These are phyloP conservation scores for Talaromyces sp. DNA, from an alignment of 2,329 filamentous ascomycete species.

Conservation along the genomic window DNA sequence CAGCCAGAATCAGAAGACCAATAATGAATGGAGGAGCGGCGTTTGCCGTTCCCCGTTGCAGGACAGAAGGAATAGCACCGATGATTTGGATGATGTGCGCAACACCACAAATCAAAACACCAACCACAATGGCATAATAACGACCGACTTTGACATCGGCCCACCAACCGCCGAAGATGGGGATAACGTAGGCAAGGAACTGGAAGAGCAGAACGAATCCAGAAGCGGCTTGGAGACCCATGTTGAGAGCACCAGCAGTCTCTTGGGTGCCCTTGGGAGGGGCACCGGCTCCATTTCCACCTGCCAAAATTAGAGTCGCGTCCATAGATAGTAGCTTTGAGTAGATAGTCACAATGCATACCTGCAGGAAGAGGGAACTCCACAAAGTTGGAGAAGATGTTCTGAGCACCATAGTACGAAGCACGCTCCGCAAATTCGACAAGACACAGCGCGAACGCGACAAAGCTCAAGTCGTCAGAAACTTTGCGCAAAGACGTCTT, in stretches of 20 bases:
- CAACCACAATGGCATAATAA: conserved; percentile 67
- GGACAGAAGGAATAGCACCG: conserved; percentile 40
- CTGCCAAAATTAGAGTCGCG: conserved; percentile 27
- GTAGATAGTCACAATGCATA: conserved; percentile 1
- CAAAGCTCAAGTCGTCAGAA: conserved; percentile 54
- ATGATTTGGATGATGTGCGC: conserved; percentile 64
- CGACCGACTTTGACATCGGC: conserved; percentile 69
- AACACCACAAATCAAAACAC: conserved; percentile 47
- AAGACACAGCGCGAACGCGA: conserved; percentile 55
- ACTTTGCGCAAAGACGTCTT: conserved; percentile 47
- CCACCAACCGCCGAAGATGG: conserved; percentile 59
- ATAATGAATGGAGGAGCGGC: conserved; percentile 40
- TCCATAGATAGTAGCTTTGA: not conserved
- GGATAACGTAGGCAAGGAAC: conserved; percentile 63
- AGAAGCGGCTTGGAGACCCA: conserved; percentile 56
- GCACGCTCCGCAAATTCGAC: conserved; percentile 60
- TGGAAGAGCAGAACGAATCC: conserved; percentile 58
- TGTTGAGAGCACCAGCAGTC: conserved; percentile 58
- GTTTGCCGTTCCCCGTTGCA: conserved; percentile 31
- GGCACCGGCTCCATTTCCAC: conserved; percentile 40
- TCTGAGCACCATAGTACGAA: conserved; percentile 56
- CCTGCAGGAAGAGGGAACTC: conserved; percentile 56
- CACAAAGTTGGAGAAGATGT: conserved; percentile 60
- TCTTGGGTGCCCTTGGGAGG: conserved; percentile 34
- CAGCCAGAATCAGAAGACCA: conserved; percentile 36